Base-by-base conservation (phyloP, 2,329 filamentous ascomycete species). In the Beauveria sp. region DNA sequence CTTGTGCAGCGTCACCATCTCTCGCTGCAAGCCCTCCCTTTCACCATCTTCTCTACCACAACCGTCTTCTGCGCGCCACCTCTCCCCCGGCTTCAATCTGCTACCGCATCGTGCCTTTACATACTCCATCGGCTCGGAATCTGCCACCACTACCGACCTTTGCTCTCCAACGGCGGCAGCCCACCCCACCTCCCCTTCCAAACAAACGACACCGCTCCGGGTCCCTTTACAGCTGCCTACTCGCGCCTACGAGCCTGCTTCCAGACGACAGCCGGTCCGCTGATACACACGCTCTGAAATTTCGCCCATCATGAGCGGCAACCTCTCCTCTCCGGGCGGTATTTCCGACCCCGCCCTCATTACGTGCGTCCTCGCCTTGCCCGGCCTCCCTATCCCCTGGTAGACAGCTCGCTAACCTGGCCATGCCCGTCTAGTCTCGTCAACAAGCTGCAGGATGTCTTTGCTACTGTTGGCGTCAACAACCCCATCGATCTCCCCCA, bases 391-490 rank as follows among this genome's bases (percentile, higher is more conserved):
- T 60, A 42, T 31, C 55, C 60, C 65, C 63, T 62, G 61, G 60
- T 60, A 14, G 38, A 46, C 48, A 59, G n/a, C 22, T 56, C 40
- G 55, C 61, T 56, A 53, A 58, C 49, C 24, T 59, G 20, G 51
- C 10, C 10, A 20, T 53, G 5, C 18, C 24, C 45, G 3, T 57
- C 5, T 31, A 88, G 85, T 72, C 89, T 98, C 69, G 95, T 99
- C 75, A 99, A 99, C 83, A 98, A 96, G 82, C 88, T 99, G 53
- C 95, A 99, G 76, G 95, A 99, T 91, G 95, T 99, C 69, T 99
- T 99, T 75, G 89, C 93, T 65, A 98, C 95, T 48, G 95, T 99
- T 69, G 95, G 95, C 69, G 95, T 98, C 72, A 95, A 96, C 85
- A 99, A 99, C 78, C 95, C 95, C 65, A 99, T 99, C 82, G 95